These are phyloP conservation scores for Rehmannia glutinosa DNA, from an alignment of 257 asterid species.

Conservation along the genomic window DNA sequence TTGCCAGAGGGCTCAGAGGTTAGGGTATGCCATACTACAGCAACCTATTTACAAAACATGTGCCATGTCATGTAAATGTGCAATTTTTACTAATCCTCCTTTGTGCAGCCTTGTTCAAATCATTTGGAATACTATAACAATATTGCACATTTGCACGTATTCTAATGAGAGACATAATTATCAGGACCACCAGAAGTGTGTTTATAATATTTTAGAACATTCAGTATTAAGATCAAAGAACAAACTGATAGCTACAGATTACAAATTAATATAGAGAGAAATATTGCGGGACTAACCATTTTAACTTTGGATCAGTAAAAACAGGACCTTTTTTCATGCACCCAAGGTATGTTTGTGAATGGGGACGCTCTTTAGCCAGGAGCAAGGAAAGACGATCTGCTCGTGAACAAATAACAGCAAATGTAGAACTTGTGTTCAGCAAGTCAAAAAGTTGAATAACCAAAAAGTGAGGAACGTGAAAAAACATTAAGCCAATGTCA, in stretches of 20 bases:
- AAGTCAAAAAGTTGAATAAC: slow-evolving; percentile 6
- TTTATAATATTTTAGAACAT: not conserved
- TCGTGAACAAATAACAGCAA: slow-evolving; percentile 19
- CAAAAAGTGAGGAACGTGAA: not conserved
- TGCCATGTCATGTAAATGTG: not conserved
- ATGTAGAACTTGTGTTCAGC: slow-evolving; percentile 6
- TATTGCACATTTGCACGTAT: not conserved
- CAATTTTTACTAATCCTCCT: not conserved
- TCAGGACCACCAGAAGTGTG: not conserved
- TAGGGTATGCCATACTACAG: not conserved
- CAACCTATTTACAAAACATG: not conserved
- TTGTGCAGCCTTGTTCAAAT: slow-evolving; percentile 11
- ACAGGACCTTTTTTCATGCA: slow-evolving; percentile 99
- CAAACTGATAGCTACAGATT: slow-evolving; percentile 6
- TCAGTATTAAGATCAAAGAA: slow-evolving; percentile 4
- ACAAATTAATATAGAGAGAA: slow-evolving; percentile 3
- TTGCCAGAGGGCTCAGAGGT: slow-evolving; percentile 6
- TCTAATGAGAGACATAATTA: not conserved
- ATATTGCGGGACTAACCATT: slow-evolving; percentile 64
- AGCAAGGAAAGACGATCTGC: slow-evolving; percentile 93
- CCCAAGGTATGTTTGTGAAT: slow-evolving; percentile 94
- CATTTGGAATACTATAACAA: not conserved
- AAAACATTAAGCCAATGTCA: not conserved
- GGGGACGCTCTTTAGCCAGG: slow-evolving; percentile 91
- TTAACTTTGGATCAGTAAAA: slow-evolving; percentile 85